These are phyloP conservation scores for Malassezia japonica DNA, from an alignment of 1,284 basidiomycete species.

Conservation along the genomic window DNA sequence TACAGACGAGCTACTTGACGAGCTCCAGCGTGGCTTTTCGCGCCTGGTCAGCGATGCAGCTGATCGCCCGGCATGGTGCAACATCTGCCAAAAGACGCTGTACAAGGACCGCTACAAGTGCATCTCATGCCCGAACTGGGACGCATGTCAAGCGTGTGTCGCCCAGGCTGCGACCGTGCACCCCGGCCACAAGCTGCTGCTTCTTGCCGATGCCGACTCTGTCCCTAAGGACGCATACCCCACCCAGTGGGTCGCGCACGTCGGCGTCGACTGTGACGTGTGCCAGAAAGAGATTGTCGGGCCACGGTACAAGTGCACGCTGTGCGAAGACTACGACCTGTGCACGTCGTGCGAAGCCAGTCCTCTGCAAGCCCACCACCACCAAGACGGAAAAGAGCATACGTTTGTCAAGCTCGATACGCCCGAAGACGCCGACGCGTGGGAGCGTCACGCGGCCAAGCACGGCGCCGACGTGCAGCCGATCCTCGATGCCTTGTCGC, in stretches of 20 bases:
- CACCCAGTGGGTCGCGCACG: slow-evolving; percentile 9
- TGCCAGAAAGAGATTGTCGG: slow-evolving; percentile 16
- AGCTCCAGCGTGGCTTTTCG: neutral
- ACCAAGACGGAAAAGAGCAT: slow-evolving; percentile 9
- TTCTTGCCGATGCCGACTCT: neutral
- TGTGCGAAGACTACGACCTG: slow-evolving; percentile 21
- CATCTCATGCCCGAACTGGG: slow-evolving; percentile 24
- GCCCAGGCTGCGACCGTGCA: slow-evolving; percentile 2
- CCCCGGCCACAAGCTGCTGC: slow-evolving; percentile 21
- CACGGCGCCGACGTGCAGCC: no score
- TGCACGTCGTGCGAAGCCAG: slow-evolving; percentile 21
- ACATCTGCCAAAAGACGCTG: neutral
- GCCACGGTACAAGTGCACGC: slow-evolving; percentile 21
- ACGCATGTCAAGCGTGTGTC: slow-evolving; percentile 18
- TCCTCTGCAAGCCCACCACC: slow-evolving; percentile 14
- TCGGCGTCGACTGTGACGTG: slow-evolving; percentile 18
- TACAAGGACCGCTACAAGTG: neutral
- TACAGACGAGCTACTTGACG: slow-evolving; percentile 1
- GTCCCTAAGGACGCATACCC: slow-evolving; percentile 3
- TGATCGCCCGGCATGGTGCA: slow-evolving; percentile 1
- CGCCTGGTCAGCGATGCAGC: neutral
- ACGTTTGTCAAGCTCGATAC: slow-evolving; percentile 23
- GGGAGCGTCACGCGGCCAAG: neutral
- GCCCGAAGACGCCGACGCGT: neutral
- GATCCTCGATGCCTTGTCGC: neutral